These are phyloP conservation scores for Candida koratica DNA, from an alignment of 805 yeast genomes.

Conservation along the genomic window DNA sequence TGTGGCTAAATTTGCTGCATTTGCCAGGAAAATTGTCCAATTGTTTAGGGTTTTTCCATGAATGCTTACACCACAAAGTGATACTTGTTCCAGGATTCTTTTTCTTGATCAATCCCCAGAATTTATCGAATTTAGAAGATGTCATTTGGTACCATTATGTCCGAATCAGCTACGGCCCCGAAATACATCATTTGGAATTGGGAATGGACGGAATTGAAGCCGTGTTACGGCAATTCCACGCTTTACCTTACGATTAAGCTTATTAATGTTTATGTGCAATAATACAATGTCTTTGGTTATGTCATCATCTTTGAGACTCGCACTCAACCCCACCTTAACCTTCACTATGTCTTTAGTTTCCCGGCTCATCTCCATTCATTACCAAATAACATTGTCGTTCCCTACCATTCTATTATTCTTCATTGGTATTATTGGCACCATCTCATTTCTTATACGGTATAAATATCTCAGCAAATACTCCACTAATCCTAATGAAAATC, in stretches of 20 bases:
- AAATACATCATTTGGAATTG: slow-evolving; percentile 42
- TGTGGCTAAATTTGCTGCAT: slow-evolving; percentile 55
- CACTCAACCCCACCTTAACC: slow-evolving; percentile 9
- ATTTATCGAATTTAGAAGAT: slow-evolving; percentile 45
- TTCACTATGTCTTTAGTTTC: slow-evolving; percentile 4
- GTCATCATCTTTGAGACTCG: no score
- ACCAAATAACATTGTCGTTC: slow-evolving; percentile 50
- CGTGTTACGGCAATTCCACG: slow-evolving; percentile 41
- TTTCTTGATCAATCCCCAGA: slow-evolving; percentile 55
- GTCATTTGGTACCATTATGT: slow-evolving; percentile 59
- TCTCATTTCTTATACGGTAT: slow-evolving; percentile 55
- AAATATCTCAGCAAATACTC: slow-evolving; percentile 63
- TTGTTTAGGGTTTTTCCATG: slow-evolving; percentile 61
- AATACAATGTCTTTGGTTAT: no score
- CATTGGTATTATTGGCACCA: slow-evolving; percentile 25
- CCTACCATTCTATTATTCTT: slow-evolving; percentile 40
- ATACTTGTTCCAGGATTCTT: slow-evolving; percentile 62
- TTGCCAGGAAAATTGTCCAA: slow-evolving; percentile 54
- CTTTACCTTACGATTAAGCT: slow-evolving; percentile 44
- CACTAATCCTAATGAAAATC: slow-evolving; percentile 11
- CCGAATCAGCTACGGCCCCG: slow-evolving; percentile 60
- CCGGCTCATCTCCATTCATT: slow-evolving; percentile 31
- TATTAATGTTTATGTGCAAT: no score
- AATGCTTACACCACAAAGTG: slow-evolving; percentile 55
- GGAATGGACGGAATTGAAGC: slow-evolving; percentile 62